Percentiles rank a stretch among this genome's conserved stretches.
phyloP scores from a whole-genome alignment of 306 rosid genomes.

The Medicago ruthenica region DNA sequence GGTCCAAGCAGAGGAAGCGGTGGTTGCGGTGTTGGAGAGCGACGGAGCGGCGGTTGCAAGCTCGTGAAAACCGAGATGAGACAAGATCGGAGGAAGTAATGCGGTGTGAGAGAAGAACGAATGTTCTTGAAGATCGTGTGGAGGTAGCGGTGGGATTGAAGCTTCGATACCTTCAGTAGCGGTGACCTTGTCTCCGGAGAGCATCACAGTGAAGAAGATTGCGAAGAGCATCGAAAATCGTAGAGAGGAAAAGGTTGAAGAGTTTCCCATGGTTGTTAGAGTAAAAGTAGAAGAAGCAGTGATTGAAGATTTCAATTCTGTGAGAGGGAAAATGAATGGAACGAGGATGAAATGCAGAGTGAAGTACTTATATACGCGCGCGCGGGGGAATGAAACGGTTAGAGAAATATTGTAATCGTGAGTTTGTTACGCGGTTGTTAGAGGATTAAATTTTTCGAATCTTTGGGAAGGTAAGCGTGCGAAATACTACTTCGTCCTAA shows the following conservation, averaged over 20 bases:
- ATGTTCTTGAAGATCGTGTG: constrained; percentile 56
- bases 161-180: constrained; percentile 47
- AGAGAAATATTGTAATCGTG: constrained; percentile 34
- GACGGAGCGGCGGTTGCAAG: constrained; percentile 68
- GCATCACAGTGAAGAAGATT: constrained; percentile 33
- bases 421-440: constrained; percentile 37
- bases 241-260: constrained; percentile 38
- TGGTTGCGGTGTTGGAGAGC: constrained; percentile 47
- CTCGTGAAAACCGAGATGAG: constrained; percentile 72
- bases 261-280: constrained; percentile 47
- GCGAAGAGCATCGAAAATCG: constrained; percentile 40
- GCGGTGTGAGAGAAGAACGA: constrained; percentile 63
- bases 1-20: constrained; percentile 51
- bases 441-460: constrained; percentile 30
- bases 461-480: background rate
- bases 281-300: no score
- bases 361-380: constrained; percentile 8
- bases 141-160: constrained; percentile 45
- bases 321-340: constrained; percentile 36
- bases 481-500: no score
- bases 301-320: constrained; percentile 12
- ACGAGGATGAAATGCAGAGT: background rate
- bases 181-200: constrained; percentile 31
- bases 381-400: constrained; percentile 35
- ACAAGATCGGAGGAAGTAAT: constrained; percentile 66